A percentile compares a stretch with the other conserved stretches of the same genome.
These are phyloP conservation scores for Clathrus columnatus DNA, from an alignment of 768 basidiomycete species.

Conservation along the genomic window DNA sequence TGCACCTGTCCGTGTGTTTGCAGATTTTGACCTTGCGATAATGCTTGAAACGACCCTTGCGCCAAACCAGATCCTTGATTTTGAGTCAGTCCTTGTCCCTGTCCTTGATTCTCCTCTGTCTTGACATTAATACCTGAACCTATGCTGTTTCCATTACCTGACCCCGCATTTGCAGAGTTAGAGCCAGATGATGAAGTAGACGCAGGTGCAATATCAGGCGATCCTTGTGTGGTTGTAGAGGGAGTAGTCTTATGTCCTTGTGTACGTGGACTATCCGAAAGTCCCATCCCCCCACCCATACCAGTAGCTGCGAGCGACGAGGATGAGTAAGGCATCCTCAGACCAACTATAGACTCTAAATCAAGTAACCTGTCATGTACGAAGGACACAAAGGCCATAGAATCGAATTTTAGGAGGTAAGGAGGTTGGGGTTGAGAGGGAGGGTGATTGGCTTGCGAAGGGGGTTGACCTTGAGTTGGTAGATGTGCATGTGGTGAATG, in stretches of 20 bases:
- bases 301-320: neutral
- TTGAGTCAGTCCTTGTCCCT: neutral
- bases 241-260: conserved; percentile 29
- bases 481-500: conserved; percentile 16
- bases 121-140: conserved; percentile 2
- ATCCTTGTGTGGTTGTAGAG: conserved; percentile 31
- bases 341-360: conserved; percentile 52
- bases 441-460: conserved; percentile 10
- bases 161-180: neutral
- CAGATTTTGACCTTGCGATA: neutral
- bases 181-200: conserved; percentile 1
- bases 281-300: conserved; percentile 2
- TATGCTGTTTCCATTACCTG: neutral
- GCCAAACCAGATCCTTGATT: conserved; percentile 46
- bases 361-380: conserved; percentile 66
- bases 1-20: conserved; percentile 1
- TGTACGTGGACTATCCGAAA: neutral
- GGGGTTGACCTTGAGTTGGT: neutral
- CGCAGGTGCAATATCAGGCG: conserved; percentile 8
- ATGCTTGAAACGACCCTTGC: too few species aligned
- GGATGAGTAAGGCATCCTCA: conserved; percentile 35
- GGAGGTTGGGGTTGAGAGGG: conserved; percentile 5
- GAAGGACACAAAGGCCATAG: conserved; percentile 66
- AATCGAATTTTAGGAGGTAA: conserved; percentile 54
- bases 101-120: neutral